Base-by-base conservation (phyloP, 129 eudicot genomes). In the Centella asiatica region DNA sequence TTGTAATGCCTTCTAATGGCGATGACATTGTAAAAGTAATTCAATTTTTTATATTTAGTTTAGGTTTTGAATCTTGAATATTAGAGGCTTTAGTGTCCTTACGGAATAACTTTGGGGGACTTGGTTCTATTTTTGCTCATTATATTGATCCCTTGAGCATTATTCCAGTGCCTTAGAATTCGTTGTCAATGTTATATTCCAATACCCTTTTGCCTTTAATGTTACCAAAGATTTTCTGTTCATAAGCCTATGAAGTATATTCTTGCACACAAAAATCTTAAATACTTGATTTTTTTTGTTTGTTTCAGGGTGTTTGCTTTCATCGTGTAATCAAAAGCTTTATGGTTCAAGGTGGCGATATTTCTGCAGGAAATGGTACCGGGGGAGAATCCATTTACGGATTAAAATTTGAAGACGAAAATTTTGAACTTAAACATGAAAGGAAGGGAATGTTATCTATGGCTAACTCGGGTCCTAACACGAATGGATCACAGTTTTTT, bases 331-430 rank as follows among this genome's bases (percentile, higher is more conserved):
- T 92, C 44, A 87, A 74, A 69, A 75, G 95, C 54, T 80, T 74
- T 25, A 81, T 79, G 94, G 74, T 92, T 53, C 86, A 92, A 87
- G 96, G 98, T 58, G 98, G 98, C 4, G 98, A 92, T 58, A 81
- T 92, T 23, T 75, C 96, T 28, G 78, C 86, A 31, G 88, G 90
- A 4, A 83, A 92, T 74, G 98, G 96, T 28, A 75, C 73, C 39
- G 90, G 96, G 19, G 98, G 95, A 53, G 98, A 92, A 69, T 92
- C 98, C 3, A 84, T 92, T 33, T 87, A 92, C 7, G 96, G 98
- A n/a, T 64, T 66, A 65, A 79, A 65, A 20, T 92, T 92, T 24
- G 95, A 82, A 39, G 98, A 92, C 32, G 96, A 92, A 25, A 92
- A 87, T 65, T 84, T 92, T 26, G 83, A 87, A 62, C 34, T 84